Base-by-base conservation (phyloP, 2,329 filamentous ascomycete species). In the Incumbomyces delicatus region DNA sequence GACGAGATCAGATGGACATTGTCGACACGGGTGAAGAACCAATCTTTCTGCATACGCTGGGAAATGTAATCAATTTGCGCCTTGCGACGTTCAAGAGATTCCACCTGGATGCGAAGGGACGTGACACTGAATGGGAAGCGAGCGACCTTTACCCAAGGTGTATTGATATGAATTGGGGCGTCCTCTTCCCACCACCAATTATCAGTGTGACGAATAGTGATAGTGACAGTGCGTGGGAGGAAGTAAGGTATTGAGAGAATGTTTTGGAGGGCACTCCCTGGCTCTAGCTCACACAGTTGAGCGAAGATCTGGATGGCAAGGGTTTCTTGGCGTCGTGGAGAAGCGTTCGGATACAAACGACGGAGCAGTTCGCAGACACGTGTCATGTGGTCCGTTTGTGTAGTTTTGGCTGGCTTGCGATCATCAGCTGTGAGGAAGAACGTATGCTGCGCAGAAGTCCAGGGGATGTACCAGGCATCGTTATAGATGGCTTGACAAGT, bases 151-250 rank as follows among this genome's bases (percentile, higher is more conserved):
- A 72, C 61, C 69, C 70, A 73, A 0, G 31, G 8, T 1, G 58
- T 60, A 1, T 60, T 53, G 22, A 73, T 64, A 3, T 52, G 48
- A 5, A 74, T 56, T 2, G 59, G 60, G 3, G 53, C 35, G 42
- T 71, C 62, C 0, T 41, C 0, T 52, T 72, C 67, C 70, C 69
- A 72, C 14, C 41, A 58, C 68, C 68, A 73, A 62, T 70, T 74
- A 50, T 75, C 72, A 2, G 70, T 64, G 48, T 75, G 72, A 0
- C 72, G 66, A 6, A 76, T 63, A 0, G 71, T 75, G 10, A 76
- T 54, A 0, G 64, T 70, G 1, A 75, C 42, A 1, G 49, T 53
- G 1, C 57, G 59, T 0, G 70, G 68, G 6, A 56, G 48, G 29
- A 73, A 62, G 11, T 57, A 45, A 0, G 50, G 53, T 35, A 56